A percentile compares a stretch with the other conserved stretches of the same genome.
phyloP scores from a whole-genome alignment of 352 stramenopile species.

The Albugo candida region DNA sequence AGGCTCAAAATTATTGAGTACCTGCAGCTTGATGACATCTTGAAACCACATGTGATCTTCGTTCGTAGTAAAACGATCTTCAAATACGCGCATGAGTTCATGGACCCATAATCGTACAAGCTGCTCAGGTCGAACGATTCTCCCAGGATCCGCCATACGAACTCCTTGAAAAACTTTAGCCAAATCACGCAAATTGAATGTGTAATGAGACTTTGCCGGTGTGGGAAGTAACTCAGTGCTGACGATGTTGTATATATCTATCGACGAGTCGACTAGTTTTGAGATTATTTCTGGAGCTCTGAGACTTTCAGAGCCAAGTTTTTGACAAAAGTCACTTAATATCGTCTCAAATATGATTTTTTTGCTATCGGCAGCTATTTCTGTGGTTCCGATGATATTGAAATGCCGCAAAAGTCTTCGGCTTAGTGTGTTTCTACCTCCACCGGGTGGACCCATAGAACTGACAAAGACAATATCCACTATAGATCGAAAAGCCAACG shows the following conservation, averaged over 20 bases:
- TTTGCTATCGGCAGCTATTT: slow-evolving; percentile 71
- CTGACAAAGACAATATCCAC: slow-evolving; percentile 79
- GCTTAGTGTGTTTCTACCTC: slow-evolving; percentile 62
- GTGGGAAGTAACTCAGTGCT: slow-evolving; percentile 63
- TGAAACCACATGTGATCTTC: slow-evolving; percentile 68
- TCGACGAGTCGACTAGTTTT: slow-evolving; percentile 47
- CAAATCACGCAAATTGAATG: slow-evolving; percentile 77
- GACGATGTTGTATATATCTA: slow-evolving; percentile 73
- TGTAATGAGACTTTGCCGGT: slow-evolving; percentile 73
- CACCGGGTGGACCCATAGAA: slow-evolving; percentile 65
- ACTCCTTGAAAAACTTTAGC: slow-evolving; percentile 77
- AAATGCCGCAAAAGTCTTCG: slow-evolving; percentile 64
- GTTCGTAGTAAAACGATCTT: slow-evolving; percentile 63
- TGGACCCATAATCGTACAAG: slow-evolving; percentile 63
- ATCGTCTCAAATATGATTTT: slow-evolving; percentile 72
- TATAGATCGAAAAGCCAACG: slow-evolving; percentile 79
- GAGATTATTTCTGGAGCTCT: slow-evolving; percentile 23
- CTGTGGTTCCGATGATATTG: slow-evolving; percentile 72
- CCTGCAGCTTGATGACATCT: slow-evolving; percentile 35
- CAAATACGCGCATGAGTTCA: slow-evolving; percentile 75
- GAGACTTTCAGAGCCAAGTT: slow-evolving; percentile 44
- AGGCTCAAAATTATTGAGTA: slow-evolving; percentile 31
- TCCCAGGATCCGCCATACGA: slow-evolving; percentile 61
- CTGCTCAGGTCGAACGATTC: slow-evolving; percentile 46
- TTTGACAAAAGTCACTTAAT: slow-evolving; percentile 40